A percentile compares a stretch with the other conserved stretches of the same genome.
These are phyloP conservation scores for Pichia gijzeniarum DNA, from an alignment of 805 yeast genomes.

Conservation along the genomic window DNA sequence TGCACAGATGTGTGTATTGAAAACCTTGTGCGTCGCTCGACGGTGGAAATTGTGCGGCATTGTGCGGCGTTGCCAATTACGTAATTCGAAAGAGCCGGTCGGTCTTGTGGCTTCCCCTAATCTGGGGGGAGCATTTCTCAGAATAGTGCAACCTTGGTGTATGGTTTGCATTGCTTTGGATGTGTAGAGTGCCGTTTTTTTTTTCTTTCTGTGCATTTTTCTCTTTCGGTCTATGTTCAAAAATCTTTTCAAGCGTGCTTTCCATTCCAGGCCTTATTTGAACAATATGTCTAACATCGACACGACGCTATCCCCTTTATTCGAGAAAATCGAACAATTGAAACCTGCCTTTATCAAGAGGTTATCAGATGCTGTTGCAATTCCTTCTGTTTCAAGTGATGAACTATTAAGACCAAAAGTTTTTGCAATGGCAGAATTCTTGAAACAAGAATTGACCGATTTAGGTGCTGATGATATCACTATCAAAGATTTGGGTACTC, in stretches of 20 bases:
- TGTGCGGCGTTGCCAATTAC: no score
- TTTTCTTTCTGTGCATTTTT: neutral
- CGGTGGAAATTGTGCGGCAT: no score
- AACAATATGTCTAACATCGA: slow-evolving; percentile 19
- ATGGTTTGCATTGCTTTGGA: neutral
- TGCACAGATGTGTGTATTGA: no score
- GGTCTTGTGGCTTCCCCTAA: slow-evolving; percentile 3
- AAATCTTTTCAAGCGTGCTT: neutral
- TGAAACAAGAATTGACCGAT: slow-evolving; percentile 56
- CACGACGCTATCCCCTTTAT: slow-evolving; percentile 30
- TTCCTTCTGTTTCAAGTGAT: slow-evolving; percentile 92
- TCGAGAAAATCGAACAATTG: slow-evolving; percentile 63
- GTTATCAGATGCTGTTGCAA: slow-evolving; percentile 79
- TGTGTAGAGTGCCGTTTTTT: neutral
- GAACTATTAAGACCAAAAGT: slow-evolving; percentile 84
- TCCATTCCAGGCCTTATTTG: neutral
- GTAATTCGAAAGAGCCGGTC: no score
- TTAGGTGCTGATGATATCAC: slow-evolving; percentile 83
- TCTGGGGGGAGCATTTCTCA: no score
- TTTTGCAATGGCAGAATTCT: slow-evolving; percentile 80
- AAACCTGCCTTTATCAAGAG: slow-evolving; percentile 69
- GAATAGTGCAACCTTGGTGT: no score
- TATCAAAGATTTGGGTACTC: slow-evolving; percentile 76
- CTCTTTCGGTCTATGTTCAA: neutral
- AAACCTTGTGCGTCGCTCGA: no score